phyloP scores from a whole-genome alignment of 163 green algal species.

The Coccomyxa subellipsoidea region DNA sequence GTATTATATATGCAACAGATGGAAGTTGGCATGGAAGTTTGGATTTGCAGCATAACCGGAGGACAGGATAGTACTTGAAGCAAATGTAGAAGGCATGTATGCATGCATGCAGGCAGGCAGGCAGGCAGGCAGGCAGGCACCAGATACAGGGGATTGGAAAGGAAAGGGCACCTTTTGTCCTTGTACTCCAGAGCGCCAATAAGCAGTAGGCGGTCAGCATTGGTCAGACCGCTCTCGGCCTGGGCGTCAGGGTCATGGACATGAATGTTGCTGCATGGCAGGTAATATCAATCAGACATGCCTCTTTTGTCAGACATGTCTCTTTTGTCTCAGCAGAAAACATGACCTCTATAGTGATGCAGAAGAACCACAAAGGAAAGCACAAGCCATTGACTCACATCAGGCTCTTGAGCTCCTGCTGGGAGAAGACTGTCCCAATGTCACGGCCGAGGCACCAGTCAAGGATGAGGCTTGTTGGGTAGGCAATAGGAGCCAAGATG shows the following conservation, averaged over 20 bases:
- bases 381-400: conserved; percentile 25
- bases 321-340: no score
- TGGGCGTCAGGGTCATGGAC: conserved; percentile 41
- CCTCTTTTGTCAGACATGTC: no score
- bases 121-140: not conserved
- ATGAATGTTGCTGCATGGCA: conserved; percentile 44
- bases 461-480: conserved; percentile 52
- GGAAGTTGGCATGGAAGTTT: no score
- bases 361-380: no score
- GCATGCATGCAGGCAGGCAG: not conserved
- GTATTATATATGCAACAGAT: no score
- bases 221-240: conserved; percentile 43
- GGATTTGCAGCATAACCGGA: no score
- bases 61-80: no score
- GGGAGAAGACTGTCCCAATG: conserved; percentile 59
- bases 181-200: conserved; percentile 52
- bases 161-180: conserved; percentile 27
- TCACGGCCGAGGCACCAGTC: conserved; percentile 58
- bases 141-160: no score
- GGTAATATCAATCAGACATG: no score
- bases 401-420: conserved; percentile 63
- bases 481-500: conserved; percentile 50
- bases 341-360: no score
- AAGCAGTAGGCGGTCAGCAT: conserved; percentile 40
- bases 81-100: not conserved